Conservation (phyloP, 2,329 filamentous ascomycete species). For the Aspergillus piperis region DNA sequence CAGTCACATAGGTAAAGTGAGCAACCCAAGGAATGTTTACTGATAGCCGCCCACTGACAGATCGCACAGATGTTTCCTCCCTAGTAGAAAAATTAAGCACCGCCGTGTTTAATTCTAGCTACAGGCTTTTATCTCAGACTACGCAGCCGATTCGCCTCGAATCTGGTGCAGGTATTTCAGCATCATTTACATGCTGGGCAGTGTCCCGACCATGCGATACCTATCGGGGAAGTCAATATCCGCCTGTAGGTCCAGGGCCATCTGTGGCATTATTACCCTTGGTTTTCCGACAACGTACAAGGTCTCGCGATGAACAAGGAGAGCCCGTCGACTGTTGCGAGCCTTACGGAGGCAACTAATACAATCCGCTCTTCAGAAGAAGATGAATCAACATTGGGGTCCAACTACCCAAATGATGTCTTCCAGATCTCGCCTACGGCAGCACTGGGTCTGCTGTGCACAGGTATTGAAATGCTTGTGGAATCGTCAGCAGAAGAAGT, state of each 20-base stretch:
- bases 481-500: constrained; percentile 62
- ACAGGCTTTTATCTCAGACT: background rate
- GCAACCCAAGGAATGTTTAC: background rate
- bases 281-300: constrained; percentile 11
- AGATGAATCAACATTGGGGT: background rate
- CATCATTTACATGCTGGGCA: constrained; percentile 13
- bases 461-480: constrained; percentile 60
- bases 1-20: background rate
- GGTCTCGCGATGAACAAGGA: constrained; percentile 26
- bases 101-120: background rate
- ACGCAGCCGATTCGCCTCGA: constrained; percentile 2
- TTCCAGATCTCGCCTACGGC: constrained; percentile 71
- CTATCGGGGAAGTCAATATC: constrained; percentile 27
- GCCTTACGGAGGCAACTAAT: constrained; percentile 1
- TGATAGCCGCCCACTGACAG: background rate
- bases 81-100: background rate
- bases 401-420: constrained; percentile 40
- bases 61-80: background rate
- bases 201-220: constrained; percentile 37
- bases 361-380: background rate
- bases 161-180: constrained; percentile 1
- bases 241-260: constrained; percentile 31
- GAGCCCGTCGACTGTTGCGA: background rate
- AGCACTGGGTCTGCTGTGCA: constrained; percentile 77
- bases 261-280: constrained; percentile 17